phyloP scores from a whole-genome alignment of 805 yeast genomes.

The Starmerella ratchasimensis region DNA sequence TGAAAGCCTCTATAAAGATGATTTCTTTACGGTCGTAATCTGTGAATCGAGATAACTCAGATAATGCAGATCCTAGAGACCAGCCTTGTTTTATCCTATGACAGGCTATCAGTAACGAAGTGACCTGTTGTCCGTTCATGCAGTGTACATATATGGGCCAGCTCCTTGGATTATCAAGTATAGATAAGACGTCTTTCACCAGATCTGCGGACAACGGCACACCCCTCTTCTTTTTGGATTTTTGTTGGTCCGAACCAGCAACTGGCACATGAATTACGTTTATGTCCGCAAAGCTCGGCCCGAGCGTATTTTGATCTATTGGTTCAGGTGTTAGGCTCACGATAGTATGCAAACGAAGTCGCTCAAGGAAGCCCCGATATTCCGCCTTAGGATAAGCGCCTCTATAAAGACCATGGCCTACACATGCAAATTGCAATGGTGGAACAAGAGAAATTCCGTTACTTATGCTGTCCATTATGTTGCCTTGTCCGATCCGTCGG shows the following conservation, averaged over 20 bases:
- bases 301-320: conserved; percentile 28
- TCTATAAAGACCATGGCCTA: conserved; percentile 57
- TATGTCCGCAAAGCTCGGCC: conserved; percentile 42
- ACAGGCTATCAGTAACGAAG: conserved; percentile 75
- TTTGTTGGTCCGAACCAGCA: conserved; percentile 34
- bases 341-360: conserved; percentile 55
- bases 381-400: conserved; percentile 79
- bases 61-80: conserved; percentile 77
- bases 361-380: conserved; percentile 52
- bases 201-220: conserved; percentile 63
- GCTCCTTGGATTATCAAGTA: conserved; percentile 42
- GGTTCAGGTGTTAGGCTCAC: conserved; percentile 71
- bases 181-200: conserved; percentile 43
- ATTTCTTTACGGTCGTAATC: conserved; percentile 73
- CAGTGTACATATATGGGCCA: conserved; percentile 79
- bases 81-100: conserved; percentile 70
- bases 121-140: conserved; percentile 76
- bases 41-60: conserved; percentile 67
- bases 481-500: too few relatives aligned
- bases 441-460: conserved; percentile 9
- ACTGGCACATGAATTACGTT: conserved; percentile 50
- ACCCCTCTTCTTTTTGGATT: conserved; percentile 27
- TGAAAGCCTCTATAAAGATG: conserved; percentile 51
- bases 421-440: conserved; percentile 63
- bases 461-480: too few relatives aligned